Evolutionary conservation across 345 rosid species (phyloP).

Genomic region (Populus deltoides): DNA sequence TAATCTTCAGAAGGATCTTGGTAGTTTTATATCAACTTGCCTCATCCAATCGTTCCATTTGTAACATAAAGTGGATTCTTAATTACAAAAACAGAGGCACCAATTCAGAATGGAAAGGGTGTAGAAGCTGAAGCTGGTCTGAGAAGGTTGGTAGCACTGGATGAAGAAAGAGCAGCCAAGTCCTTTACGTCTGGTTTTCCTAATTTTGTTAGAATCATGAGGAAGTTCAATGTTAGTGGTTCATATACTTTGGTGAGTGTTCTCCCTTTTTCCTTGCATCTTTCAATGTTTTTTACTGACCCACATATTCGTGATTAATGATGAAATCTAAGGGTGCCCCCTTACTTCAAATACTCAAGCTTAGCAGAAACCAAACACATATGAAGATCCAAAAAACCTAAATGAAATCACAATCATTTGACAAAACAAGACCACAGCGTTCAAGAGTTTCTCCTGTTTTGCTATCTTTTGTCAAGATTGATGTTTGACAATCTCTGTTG

Average conservation of each 20-base stretch:
- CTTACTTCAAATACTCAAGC: too few relatives aligned
- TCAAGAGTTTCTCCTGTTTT: background rate
- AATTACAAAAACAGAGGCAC: conserved; percentile 20
- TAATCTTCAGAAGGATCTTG: background rate
- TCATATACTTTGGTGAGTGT: conserved; percentile 54
- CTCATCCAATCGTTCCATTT: background rate
- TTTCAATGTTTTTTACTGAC: background rate
- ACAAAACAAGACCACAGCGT: too few relatives aligned
- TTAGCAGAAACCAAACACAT: background rate
- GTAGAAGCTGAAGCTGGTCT: conserved; percentile 24
- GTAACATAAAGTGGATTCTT: conserved; percentile 6
- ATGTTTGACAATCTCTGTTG: background rate
- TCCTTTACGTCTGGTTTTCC: conserved; percentile 52
- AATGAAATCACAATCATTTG: background rate
- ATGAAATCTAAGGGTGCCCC: background rate
- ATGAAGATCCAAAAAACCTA: background rate
- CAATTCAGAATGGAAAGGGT: conserved; percentile 9
- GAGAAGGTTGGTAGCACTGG: conserved; percentile 39
- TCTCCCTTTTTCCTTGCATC: background rate
- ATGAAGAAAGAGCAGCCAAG: conserved; percentile 51
- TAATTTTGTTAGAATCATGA: conserved; percentile 57
- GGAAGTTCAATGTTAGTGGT: conserved; percentile 59
- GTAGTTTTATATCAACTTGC: background rate
- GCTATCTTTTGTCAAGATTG: background rate
- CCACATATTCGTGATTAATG: background rate